Evolutionary conservation across 2,329 filamentous ascomycete species (phyloP), one percentile per base, ranked within the genome.

Genomic region (Fusarium equiseti): DNA sequence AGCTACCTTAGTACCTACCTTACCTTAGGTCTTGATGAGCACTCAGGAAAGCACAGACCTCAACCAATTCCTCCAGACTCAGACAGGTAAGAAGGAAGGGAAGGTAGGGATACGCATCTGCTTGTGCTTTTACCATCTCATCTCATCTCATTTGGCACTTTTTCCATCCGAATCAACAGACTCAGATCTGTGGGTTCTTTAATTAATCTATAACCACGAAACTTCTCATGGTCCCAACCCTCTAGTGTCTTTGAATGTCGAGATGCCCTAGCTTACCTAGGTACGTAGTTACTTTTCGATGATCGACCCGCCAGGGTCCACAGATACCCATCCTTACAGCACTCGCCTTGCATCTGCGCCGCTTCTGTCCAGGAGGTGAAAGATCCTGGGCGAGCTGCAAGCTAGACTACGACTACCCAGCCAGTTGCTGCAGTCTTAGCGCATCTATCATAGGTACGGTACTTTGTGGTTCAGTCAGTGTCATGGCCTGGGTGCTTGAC

Each of bases 261-360:
- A 53, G 35, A 53, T 59, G 52, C 48, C 48, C 27, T 65, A 31
- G 35, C 35, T 18, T 38, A 18, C 10, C 10, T 31, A 13, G 11
- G 12, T 31, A 15, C 6, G 12, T 31, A 31, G 22, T 26, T 42
- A 40, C 44, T 40, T 38, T 59, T 57, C 38, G 48, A 59, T 46
- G 60, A 65, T 65, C 51, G 60, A 59, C 62, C 60, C 60, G 31
- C 60, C 29, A 27, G 16, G 45, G 27, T 51, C 60, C 62, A 64
- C 61, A 63, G 18, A 57, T 64, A 64, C 43, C 61, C 61, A 64
- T 63, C 29, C 32, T 51, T 35, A 52, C 24, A 52, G n/a, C 24
- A 52, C 35, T 52, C 50, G 50, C 50, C 50, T 43, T 27, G 50
- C 50, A 43, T 52, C n/a, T 43, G 48, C 49, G 59, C 31, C 24